Evolutionary conservation across 2,329 filamentous ascomycete species (phyloP), one percentile per base, ranked within the genome.

Genomic region (Talaromyces piceae): DNA sequence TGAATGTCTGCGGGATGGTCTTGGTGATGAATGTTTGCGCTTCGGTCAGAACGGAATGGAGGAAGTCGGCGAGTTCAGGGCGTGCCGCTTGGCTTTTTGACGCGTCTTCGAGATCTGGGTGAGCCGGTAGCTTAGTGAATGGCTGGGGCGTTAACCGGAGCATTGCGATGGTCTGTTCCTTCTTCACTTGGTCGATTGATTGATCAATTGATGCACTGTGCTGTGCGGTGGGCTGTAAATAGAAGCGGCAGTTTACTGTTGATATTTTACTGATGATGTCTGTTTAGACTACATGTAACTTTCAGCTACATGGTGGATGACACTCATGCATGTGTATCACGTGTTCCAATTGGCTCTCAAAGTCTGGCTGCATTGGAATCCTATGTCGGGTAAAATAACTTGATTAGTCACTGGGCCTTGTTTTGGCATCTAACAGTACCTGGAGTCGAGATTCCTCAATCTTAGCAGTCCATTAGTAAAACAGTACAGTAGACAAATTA

Each of bases 41-140:
- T 59, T 68, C 63, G 37, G 55, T 52, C 12, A 69, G 59, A 12
- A 57, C 52, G 18, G 58, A 47, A 30, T 44, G 47, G 18, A 64
- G 52, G 50, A 66, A 66, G 3, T 50, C 27, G 26, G 49, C 50
- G 8, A 60, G 57, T 5, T 57, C 23, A 3, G 59, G 58, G 18
- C 23, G 22, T 16, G 8, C 11, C 12, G 22, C 22, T 26, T 30
- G 13, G 22, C 26, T 27, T 49, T 25, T n/a, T 23, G n/a, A 27
- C 48, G 7, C 16, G 11, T 11, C 20, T 6, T 37, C 16, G 13
- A 31, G 23, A 45, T 28, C 9, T 13, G 63, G 56, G 41, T 69
- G 66, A 5, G 52, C 22, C 5, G 67, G 67, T 8, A 69, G 57
- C 9, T 54, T 52, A 18, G 61, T 60, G 28, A 67, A 61, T 5